Conservation (phyloP, 1,139 yeast species). For the Diutina pseudorugosa region DNA sequence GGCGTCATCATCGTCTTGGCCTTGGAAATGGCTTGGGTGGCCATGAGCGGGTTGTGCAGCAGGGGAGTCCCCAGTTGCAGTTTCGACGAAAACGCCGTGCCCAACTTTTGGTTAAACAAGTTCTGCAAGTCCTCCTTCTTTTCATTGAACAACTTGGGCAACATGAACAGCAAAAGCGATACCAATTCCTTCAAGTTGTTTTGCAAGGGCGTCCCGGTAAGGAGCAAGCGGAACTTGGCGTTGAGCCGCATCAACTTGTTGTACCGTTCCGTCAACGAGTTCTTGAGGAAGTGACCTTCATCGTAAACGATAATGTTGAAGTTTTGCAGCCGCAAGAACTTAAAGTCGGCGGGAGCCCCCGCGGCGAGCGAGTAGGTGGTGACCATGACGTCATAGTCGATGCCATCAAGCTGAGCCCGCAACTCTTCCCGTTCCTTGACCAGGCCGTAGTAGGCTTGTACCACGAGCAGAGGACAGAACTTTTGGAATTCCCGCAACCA, state of each 20-base stretch:
- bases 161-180: constrained; percentile 78
- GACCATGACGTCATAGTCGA: constrained; percentile 80
- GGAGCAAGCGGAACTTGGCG: constrained; percentile 69
- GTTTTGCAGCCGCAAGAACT: constrained; percentile 58
- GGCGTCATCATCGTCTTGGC: constrained; percentile 99
- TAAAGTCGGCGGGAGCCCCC: constrained; percentile 72
- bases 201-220: constrained; percentile 96
- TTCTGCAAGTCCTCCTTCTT: constrained; percentile 74
- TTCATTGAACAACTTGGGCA: constrained; percentile 72
- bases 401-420: constrained; percentile 51
- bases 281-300: constrained; percentile 94
- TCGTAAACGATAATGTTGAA: constrained; percentile 90
- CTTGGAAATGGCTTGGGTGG: constrained; percentile 81
- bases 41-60: constrained; percentile 65
- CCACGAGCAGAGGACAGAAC: constrained; percentile 70
- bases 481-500: constrained; percentile 92
- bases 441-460: constrained; percentile 90
- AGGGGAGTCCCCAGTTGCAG: constrained; percentile 39
- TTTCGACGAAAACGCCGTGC: constrained; percentile 18
- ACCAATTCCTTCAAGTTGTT: constrained; percentile 84
- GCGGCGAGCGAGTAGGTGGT: constrained; percentile 91
- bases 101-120: constrained; percentile 61
- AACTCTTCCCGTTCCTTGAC: constrained; percentile 77
- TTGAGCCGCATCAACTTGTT: constrained; percentile 69
- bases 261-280: constrained; percentile 81